Conservation (phyloP, 805 yeast species). For the Nakazawaea siamensis region DNA sequence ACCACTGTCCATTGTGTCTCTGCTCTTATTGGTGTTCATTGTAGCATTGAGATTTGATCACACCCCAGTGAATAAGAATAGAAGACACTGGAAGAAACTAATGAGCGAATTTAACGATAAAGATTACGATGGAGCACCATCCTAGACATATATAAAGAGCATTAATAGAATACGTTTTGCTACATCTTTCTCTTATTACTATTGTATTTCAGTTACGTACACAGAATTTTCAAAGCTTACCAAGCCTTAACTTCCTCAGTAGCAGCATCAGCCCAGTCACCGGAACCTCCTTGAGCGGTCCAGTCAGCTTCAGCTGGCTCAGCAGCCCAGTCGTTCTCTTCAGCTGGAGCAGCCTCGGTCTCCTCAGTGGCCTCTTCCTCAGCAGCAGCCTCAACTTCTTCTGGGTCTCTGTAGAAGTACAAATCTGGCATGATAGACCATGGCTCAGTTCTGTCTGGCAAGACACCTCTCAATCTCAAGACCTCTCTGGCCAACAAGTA, state of each 20-base stretch:
- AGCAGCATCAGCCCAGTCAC: slow-evolving; percentile 48
- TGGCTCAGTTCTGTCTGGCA: slow-evolving; percentile 91
- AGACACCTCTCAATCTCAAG: slow-evolving; percentile 95
- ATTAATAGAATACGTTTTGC: not conserved
- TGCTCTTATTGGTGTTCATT: slow-evolving; percentile 42
- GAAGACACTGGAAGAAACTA: slow-evolving; percentile 56
- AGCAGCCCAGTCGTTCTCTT: slow-evolving; percentile 35
- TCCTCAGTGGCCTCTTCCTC: slow-evolving; percentile 53
- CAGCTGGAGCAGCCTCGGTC: slow-evolving; percentile 57
- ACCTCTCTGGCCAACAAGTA: slow-evolving; percentile 99
- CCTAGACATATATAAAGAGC: too few species aligned
- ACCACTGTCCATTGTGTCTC: slow-evolving; percentile 56
- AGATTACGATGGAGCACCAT: slow-evolving; percentile 85
- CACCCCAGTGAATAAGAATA: slow-evolving; percentile 64
- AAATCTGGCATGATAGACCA: slow-evolving; percentile 99
- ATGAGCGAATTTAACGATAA: slow-evolving; percentile 46
- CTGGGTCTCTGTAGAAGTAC: slow-evolving; percentile 99
- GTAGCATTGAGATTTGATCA: slow-evolving; percentile 46
- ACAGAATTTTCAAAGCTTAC: slow-evolving; percentile 2
- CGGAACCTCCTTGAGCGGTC: slow-evolving; percentile 50
- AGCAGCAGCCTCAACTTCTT: slow-evolving; percentile 84
- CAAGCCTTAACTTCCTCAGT: slow-evolving; percentile 37
- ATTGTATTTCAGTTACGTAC: not conserved
- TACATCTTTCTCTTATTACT: not conserved
- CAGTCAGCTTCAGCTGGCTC: slow-evolving; percentile 66